Base-by-base conservation (phyloP, 441 rosid genomes). In the Macaranga tanarius region DNA sequence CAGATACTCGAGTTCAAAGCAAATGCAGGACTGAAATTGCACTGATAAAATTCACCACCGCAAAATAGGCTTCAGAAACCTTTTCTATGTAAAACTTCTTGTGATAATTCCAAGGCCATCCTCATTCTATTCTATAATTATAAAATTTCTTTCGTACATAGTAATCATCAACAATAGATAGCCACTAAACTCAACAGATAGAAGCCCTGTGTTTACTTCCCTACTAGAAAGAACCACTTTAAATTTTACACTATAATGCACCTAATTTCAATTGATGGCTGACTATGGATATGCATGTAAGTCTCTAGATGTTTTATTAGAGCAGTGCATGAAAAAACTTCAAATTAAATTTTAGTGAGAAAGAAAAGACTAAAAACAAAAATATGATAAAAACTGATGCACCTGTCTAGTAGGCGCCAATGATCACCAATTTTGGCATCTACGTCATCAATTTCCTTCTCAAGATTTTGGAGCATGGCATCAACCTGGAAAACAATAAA, bases 371-470 rank as follows among this genome's bases (percentile, higher is more conserved):
- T 51, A 69, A 34, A 62, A 57, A 28, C 38, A 28, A 44, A 45
- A 62, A 20, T 7, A 45, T n/a, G 8, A 48, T 12, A 60, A 73
- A 54, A 31, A 34, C 48, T 28, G 66, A 76, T 70, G 75, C 63
- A 91, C 97, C 96, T 92, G 82, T 92, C 95, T 62, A 92, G 96
- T 70, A 92, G 75, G 76, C 77, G 86, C 95, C 92, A 92, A 13
- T 83, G 84, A 75, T 90, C 92, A 69, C 98, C 96, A 55, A 92
- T 92, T 83, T 77, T 82, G 59, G 84, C 87, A 86, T 92, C 98
- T 57, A 91, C 95, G 73, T 83, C 86, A 75, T 92, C 97, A 73
- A 92, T 92, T 82, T 92, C 98, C 74, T 92, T 91, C 84, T 92
- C 97, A 23, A 92, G 96, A 80, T 91, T 87, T 62, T 91, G 95